Evolutionary conservation across 2,329 filamentous ascomycete species (phyloP).

Genomic region (Penicillium sp.): DNA sequence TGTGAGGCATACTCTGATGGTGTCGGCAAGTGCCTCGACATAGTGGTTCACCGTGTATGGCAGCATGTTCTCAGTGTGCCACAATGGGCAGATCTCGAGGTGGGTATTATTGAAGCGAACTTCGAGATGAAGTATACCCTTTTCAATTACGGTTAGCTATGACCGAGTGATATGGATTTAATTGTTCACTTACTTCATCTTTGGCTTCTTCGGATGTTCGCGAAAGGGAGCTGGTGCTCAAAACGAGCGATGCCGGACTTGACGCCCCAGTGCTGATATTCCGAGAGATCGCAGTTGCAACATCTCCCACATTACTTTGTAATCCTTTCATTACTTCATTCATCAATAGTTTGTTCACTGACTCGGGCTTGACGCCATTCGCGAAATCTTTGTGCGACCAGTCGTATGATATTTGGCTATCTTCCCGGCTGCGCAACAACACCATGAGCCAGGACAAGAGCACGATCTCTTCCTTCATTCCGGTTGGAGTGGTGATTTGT

Average conservation of each 20-base stretch:
- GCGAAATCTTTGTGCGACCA: constrained; percentile 36
- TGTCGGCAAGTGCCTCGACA: constrained; percentile 45
- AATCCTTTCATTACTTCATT: constrained; percentile 36
- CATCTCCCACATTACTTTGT: constrained; percentile 30
- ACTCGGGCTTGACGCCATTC: constrained; percentile 15
- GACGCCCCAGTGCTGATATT: constrained; percentile 19
- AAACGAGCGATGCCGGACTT: constrained; percentile 14
- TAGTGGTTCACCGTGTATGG: constrained; percentile 45
- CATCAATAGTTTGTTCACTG: constrained; percentile 25
- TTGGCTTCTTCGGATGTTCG: constrained; percentile 15
- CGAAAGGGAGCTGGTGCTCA: constrained; percentile 26
- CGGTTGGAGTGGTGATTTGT: constrained; percentile 28
- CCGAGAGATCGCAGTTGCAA: constrained; percentile 27
- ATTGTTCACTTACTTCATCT: constrained; percentile 21
- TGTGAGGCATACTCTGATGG: constrained; percentile 36
- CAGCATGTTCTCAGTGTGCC: constrained; percentile 43
- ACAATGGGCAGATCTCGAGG: constrained; percentile 42
- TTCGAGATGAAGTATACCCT: constrained; percentile 37
- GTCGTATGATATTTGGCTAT: constrained; percentile 37
- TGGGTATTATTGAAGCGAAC: constrained; percentile 23
- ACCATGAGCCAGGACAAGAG: constrained; percentile 48
- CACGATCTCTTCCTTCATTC: constrained; percentile 43
- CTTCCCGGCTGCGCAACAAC: constrained; percentile 45
- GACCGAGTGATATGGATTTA: not conserved
- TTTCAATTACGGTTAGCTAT: constrained; percentile 10